A percentile compares a stretch with the other conserved stretches of the same genome.
Evolutionary conservation across 164 flowering plant genomes (phyloP).

Genomic region (Dillenia turbinata): DNA sequence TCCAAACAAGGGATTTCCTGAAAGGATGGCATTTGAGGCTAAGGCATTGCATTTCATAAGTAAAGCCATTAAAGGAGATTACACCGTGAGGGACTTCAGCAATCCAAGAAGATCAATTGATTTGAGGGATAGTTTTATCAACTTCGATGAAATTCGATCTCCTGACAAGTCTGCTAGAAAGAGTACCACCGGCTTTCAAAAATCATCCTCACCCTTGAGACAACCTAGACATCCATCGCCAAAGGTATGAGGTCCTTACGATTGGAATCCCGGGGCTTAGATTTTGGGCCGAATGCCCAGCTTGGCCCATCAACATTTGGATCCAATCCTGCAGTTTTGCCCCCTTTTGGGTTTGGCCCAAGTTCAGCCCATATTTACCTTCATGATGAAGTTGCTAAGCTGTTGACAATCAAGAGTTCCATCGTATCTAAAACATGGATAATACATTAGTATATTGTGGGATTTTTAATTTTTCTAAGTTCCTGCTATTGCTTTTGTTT

Average conservation of each 20-base stretch:
- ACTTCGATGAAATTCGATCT: conserved; percentile 21
- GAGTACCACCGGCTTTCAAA: conserved; percentile 24
- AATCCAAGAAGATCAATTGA: conserved; percentile 14
- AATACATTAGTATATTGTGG: neutral
- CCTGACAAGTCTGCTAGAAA: conserved; percentile 32
- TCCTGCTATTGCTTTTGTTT: conserved; percentile 5
- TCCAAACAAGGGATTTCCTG: conserved; percentile 12
- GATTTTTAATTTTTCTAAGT: neutral
- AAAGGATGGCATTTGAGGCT: conserved; percentile 49
- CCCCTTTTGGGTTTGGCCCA: too few relatives aligned
- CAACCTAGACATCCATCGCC: conserved; percentile 48
- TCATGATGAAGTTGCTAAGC: too few relatives aligned
- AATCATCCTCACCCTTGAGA: conserved; percentile 39
- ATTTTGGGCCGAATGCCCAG: too few relatives aligned
- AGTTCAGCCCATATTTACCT: too few relatives aligned
- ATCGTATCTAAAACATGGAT: too few relatives aligned
- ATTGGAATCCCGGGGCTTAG: too few relatives aligned
- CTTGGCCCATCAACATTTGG: too few relatives aligned
- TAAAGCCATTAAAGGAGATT: conserved; percentile 83
- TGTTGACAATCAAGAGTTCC: too few relatives aligned
- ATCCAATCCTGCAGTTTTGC: too few relatives aligned
- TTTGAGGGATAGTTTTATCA: conserved; percentile 39
- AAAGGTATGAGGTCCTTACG: conserved; percentile 27
- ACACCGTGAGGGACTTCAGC: conserved; percentile 36
- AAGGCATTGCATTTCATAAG: conserved; percentile 83